Evolutionary conservation across 2,329 filamentous ascomycete species (phyloP), one percentile per base, ranked within the genome.

Genomic region (Xenosphaeropsis pyriputrescens): DNA sequence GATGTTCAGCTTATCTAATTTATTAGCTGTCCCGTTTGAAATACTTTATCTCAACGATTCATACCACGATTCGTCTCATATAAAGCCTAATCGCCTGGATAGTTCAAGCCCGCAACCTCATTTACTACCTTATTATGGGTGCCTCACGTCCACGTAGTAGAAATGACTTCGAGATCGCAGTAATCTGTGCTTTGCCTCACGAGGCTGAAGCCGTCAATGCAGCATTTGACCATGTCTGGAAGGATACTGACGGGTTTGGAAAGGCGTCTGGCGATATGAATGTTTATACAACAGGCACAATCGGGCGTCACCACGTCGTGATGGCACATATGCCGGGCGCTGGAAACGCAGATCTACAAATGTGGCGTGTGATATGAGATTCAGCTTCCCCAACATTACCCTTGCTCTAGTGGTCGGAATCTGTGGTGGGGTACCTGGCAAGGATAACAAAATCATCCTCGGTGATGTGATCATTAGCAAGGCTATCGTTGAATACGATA

Each of bases 351-450:
- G 50, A 19, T 55, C 57, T 11, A 45, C 55, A 14, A 38, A 31
- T 2, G 48, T 59, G 3, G 53, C 53, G 18, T 45, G 39, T 37
- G 45, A 52, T 32, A 54, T 54, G 47, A 18, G 53, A 12, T 32
- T 46, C 8, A 50, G 45, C 15, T 41, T 62, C 42, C 22, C 50
- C 2, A 40, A 41, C 2, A 38, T 53, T 18, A 45, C 40, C 34
- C 40, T 53, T 33, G 45, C 42, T 15, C 47, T 67, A 2, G 54
- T 67, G 49, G 60, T 67, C 1, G 61, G 62, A 13, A 59, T 66
- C 26, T 61, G 58, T 26, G 50, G 47, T 2, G 50, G 48, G 6
- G 49, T 49, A 12, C 44, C 42, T 2, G 42, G 40, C 18, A 43
- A 32, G 16, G 26, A 4, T n/a, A 18, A 50, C 29, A 46, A 52